Base-by-base conservation (phyloP, 176 grass and related monocot species). In the barley (Hordeum vulgare) region DNA sequence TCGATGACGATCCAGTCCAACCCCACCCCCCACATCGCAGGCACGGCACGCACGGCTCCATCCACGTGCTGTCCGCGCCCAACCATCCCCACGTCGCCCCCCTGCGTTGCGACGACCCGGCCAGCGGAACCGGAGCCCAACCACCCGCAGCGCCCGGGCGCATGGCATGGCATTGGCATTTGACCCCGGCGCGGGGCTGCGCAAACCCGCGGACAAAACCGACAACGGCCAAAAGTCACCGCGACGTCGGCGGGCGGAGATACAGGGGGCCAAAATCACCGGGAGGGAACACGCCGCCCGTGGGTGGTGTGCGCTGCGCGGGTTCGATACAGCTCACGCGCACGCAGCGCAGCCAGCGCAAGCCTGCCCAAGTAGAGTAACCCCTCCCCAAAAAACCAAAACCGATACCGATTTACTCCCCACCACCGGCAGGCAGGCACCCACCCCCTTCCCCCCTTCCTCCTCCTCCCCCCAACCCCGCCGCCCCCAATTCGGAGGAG, bases 381-480 rank as follows among this genome's bases (percentile, higher is more conserved):
- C 44, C 17, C 53, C 54, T 40, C 56, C 73, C 9, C 47, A 77
- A 71, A 79, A 61, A 67, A 65, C 18, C n/a, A 80, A 75, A 33
- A 42, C 24, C 25, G 78, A 79, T 51, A 78, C 83, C 64, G 62
- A 91, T 81, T 84, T 79, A 84, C 76, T 87, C 85, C 25, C 40
- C 76, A 26, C 76, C 83, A 8, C 58, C 75, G 26, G 47, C 45
- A 5, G 44, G 9, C 73, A 7, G n/a, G n/a, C 15, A 66, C 5
- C 57, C 80, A 39, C 34, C 75, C 4, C 33, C 79, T 8, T n/a
- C 26, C 15, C 27, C 17, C 35, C 25, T 5, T 37, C 27, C 49
- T 23, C 72, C 40, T 13, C 66, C 74, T 66, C 58, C 88, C n/a
- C 42, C 57, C 24, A 57, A 64, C 59, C 59, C 41, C 47, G 47